Conservation (phyloP, 352 stramenopile genomes). For the Globisporangium cederbergense region DNA sequence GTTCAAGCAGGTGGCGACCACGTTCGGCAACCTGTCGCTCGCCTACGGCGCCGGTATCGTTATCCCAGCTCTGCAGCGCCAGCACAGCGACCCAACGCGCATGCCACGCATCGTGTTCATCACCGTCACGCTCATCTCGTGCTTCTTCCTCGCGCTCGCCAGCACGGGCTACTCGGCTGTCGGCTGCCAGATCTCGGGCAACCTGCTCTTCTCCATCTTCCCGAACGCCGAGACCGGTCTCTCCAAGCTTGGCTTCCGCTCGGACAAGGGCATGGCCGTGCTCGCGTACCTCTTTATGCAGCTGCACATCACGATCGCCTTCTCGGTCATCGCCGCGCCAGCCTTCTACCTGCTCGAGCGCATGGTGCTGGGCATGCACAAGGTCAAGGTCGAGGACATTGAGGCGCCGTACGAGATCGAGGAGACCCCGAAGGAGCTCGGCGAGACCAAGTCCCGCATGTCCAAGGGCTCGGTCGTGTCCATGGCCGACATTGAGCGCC, state of each 20-base stretch:
- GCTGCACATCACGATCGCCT: slow-evolving; percentile 31
- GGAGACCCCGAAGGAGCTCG: neutral
- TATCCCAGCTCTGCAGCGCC: slow-evolving; percentile 43
- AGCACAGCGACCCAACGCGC: slow-evolving; percentile 45
- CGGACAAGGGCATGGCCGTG: slow-evolving; percentile 24
- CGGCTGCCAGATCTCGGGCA: slow-evolving; percentile 53
- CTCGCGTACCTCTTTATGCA: slow-evolving; percentile 19
- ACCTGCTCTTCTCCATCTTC: slow-evolving; percentile 13
- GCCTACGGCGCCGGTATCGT: slow-evolving; percentile 55
- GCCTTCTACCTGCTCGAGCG: slow-evolving; percentile 28
- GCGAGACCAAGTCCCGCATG: neutral
- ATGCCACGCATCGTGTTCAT: slow-evolving; percentile 53
- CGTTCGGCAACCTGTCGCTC: slow-evolving; percentile 47
- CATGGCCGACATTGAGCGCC: slow-evolving; percentile 7
- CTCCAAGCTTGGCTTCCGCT: slow-evolving; percentile 22
- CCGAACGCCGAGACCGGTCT: neutral
- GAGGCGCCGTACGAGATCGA: slow-evolving; percentile 1
- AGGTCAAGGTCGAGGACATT: slow-evolving; percentile 3
- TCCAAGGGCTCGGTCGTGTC: slow-evolving; percentile 16
- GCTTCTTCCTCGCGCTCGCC: slow-evolving; percentile 43
- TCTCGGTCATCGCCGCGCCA: slow-evolving; percentile 22
- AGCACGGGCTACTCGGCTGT: slow-evolving; percentile 37
- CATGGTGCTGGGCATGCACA: slow-evolving; percentile 26
- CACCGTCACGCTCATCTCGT: slow-evolving; percentile 45
- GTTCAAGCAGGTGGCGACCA: slow-evolving; percentile 39